Evolutionary conservation across 345 rosid species (phyloP), one percentile per base, ranked within the genome.

Genomic region (Salix purpurea): DNA sequence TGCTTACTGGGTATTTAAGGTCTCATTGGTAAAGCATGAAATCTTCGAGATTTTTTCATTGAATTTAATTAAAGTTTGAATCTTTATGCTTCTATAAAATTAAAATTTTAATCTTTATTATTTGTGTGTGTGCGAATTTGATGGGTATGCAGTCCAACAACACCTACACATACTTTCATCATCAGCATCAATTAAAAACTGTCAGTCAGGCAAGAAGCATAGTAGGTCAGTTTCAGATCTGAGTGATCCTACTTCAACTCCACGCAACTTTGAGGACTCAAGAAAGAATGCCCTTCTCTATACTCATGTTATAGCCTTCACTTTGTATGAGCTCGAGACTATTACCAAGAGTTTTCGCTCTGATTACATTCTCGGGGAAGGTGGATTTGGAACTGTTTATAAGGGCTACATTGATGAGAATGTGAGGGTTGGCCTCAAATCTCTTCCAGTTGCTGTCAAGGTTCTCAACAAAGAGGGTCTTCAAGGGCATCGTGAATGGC

Each of bases 401-500:
- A 95, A 95, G 83, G 98, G 99, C 71, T 95, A 93, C 90, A 93
- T 93, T 76, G 98, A 91, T 71, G 98, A 91, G 82, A 95, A 93
- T 84, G 96, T 95, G 76, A 85, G 97, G 80, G 86, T 95, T 34
- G 97, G 98, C 67, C 99, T 95, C 77, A 95, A 91, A 81, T 91
- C 97, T 82, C 91, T 95, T 10, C 98, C 99, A 37, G 99, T 95
- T 23, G 97, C 98, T 18, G 98, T 95, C 74, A 95, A 95, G 87
- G 98, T 95, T 60, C 92, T 95, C 74, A 93, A 95, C 87, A 93
- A 91, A 88, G 96, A 95, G 82, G 99, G 99, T 39, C 96, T 88
- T 79, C 99, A 95, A 82, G 99, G 99, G 62, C 97, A 93, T 83
- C 97, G 97, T 36, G 99, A 95, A 83, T 96, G 99, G 99, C 98